Evolutionary conservation across 108 stramenopile species (phyloP), one percentile per base, ranked within the genome.

Genomic region (Skeletonema menzelii): DNA sequence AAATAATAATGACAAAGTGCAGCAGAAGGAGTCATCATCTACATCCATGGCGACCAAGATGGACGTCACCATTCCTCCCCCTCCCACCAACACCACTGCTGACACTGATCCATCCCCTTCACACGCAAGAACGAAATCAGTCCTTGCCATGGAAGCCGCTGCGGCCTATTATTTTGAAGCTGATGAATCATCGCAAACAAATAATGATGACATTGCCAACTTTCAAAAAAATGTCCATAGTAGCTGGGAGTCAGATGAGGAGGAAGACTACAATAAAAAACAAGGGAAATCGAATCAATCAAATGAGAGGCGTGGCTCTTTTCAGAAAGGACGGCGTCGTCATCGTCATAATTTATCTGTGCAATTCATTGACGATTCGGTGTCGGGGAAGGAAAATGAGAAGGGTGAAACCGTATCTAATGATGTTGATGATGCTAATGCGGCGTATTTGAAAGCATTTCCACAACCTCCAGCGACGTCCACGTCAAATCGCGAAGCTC

Each of bases 141-240:
- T 30, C 5, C 59, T 71, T 62, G 70, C 62, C 24, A 46, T 71
- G 40, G 70, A 71, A 53, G 30, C 20, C 31, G 15, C 70, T 2
- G 70, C 70, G 20, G 42, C 70, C 5, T 71, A 61, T 26, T 71
- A 71, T 46, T 71, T 71, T 53, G 56, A 69, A 58, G 27, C 27
- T 27, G 32, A 57, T 28, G 17, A 47, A 7, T 11, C 59, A 1
- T 62, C 70, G 3, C 56, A 27, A 19, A 37, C 6, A 27, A 38
- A 47, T 17, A 17, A 47, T 47, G 58, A 37, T 37, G 37, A 60
- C 31, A 60, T 35, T 5, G 60, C 44, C 17, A 37, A 26, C 5
- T 60, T 60, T 24, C 24, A 10, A 13, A 59, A 30, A 32, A 62
- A 71, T 24, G n/a, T 71, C 55, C 70, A 59, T 19, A 59, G 38